Evolutionary conservation across 78 protist species (phyloP).

Genomic region (Ministeria vibrans): DNA sequence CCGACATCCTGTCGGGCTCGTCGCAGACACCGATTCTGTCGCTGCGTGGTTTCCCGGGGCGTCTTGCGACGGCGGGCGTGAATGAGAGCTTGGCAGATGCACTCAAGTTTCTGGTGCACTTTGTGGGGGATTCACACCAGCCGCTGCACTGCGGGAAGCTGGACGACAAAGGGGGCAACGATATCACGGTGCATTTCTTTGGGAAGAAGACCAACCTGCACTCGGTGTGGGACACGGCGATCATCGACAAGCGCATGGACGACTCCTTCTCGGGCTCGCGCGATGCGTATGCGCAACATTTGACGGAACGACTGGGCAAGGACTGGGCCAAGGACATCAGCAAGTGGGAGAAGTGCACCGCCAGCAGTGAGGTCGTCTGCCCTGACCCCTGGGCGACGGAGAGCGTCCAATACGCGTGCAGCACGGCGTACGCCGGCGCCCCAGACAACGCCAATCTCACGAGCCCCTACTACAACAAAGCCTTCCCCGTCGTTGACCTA

Average conservation of each 20-base stretch:
- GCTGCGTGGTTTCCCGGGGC: background rate
- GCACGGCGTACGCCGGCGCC: too few relatives aligned
- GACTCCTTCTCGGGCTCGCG: background rate
- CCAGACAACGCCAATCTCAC: too few relatives aligned
- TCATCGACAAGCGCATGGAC: background rate
- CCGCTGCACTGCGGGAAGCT: constrained; percentile 5
- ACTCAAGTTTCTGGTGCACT: constrained; percentile 11
- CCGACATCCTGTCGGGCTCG: background rate
- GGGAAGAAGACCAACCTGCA: background rate
- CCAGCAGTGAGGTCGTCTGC: too few relatives aligned
- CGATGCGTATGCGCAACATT: too few relatives aligned
- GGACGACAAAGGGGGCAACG: constrained; percentile 2
- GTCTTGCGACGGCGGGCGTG: background rate
- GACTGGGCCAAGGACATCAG: too few relatives aligned
- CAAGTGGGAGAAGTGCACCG: too few relatives aligned
- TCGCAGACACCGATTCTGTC: background rate
- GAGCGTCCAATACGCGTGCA: too few relatives aligned
- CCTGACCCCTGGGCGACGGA: too few relatives aligned
- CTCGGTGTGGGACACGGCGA: background rate
- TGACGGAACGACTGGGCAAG: too few relatives aligned
- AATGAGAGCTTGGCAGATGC: background rate
- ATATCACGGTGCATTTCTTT: background rate
- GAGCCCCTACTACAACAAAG: background rate
- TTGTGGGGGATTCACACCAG: background rate
- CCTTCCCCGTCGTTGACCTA: background rate